These are phyloP conservation scores for Diaporthe sp. DNA, from an alignment of 2,329 filamentous ascomycete genomes.

Conservation along the genomic window DNA sequence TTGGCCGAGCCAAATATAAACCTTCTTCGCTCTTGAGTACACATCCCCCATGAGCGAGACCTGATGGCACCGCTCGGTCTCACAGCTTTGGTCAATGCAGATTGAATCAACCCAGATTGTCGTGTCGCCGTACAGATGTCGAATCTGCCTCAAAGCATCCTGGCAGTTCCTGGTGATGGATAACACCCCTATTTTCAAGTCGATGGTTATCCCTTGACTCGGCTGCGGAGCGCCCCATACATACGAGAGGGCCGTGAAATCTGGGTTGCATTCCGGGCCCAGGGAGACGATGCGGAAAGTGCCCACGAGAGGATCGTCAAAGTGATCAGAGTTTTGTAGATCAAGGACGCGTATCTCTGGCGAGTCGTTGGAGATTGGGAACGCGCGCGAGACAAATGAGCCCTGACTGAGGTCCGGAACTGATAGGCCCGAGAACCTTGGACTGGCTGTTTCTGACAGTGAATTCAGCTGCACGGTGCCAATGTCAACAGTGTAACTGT, in stretches of 20 bases:
- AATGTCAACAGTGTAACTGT: neutral
- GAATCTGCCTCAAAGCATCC: neutral
- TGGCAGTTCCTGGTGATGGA: neutral
- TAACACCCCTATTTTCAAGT: neutral
- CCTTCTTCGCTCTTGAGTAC: neutral
- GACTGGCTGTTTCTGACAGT: neutral
- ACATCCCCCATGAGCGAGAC: neutral
- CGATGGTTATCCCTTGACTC: neutral
- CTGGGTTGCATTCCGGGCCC: neutral
- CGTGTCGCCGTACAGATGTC: neutral
- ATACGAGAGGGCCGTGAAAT: neutral
- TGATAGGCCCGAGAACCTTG: neutral
- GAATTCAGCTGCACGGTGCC: neutral
- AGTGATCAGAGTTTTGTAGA: neutral
- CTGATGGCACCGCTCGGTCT: neutral
- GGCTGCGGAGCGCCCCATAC: neutral
- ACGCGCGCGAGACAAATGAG: neutral
- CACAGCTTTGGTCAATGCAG: neutral
- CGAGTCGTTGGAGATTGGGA: neutral
- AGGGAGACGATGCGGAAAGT: neutral
- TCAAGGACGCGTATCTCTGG: neutral
- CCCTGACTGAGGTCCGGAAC: neutral
- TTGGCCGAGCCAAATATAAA: neutral
- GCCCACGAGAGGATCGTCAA: neutral
- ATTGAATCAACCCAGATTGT: conserved; percentile 6